Conservation (phyloP, 2,329 filamentous ascomycete species). For the Exophiala alcalophila region DNA sequence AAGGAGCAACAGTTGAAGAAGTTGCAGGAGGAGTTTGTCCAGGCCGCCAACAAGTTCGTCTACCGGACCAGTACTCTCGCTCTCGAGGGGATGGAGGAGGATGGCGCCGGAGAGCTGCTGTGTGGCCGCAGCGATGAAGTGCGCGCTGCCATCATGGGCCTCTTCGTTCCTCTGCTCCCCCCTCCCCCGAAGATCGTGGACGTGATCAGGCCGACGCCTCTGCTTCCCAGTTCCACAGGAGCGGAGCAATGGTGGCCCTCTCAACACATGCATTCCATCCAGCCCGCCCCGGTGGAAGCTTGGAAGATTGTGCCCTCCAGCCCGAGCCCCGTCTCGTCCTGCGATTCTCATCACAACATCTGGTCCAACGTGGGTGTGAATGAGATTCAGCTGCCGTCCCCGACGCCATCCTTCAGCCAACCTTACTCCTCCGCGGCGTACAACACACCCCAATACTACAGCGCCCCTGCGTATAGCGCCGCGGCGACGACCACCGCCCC, state of each 20-base stretch:
- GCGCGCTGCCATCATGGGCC: conserved; percentile 76
- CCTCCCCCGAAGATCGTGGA: conserved; percentile 85
- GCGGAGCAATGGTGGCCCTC: conserved; percentile 79
- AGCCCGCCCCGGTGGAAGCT: conserved; percentile 72
- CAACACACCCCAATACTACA: conserved; percentile 65
- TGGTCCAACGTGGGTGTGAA: conserved; percentile 77
- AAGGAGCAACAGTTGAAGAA: conserved; percentile 97
- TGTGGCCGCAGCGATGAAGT: conserved; percentile 90
- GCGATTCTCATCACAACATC: conserved; percentile 68
- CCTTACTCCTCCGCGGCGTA: conserved; percentile 69
- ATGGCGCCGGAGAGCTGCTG: conserved; percentile 89
- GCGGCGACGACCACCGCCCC: conserved; percentile 25
- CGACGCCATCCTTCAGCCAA: conserved; percentile 75
- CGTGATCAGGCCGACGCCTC: conserved; percentile 77
- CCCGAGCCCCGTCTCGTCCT: conserved; percentile 71
- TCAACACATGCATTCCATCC: conserved; percentile 59
- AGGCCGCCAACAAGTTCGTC: conserved; percentile 96
- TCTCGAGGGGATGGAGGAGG: conserved; percentile 93
- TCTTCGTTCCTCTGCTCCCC: conserved; percentile 82
- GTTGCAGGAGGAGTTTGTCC: conserved; percentile 92
- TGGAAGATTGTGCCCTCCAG: conserved; percentile 92
- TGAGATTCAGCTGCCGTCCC: conserved; percentile 72
- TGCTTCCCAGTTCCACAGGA: conserved; percentile 78
- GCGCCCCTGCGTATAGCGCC: conserved; percentile 69
- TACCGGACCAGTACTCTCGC: conserved; percentile 85